Conservation (phyloP, 2,329 filamentous ascomycete species). For the Akanthomyces muscarius region DNA sequence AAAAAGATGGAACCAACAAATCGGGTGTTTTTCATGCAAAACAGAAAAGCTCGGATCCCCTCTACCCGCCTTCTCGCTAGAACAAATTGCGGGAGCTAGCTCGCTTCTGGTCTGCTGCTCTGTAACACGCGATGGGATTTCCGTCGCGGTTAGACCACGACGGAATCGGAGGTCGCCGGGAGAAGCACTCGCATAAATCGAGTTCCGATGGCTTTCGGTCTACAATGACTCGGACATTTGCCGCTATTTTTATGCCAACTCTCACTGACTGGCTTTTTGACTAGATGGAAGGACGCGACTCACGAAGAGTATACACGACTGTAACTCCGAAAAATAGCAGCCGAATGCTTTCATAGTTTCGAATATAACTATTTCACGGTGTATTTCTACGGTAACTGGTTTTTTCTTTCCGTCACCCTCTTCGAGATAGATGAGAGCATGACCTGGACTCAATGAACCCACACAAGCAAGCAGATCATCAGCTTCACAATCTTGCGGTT, state of each 20-base stretch:
- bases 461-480: not conserved
- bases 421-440: not conserved
- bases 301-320: not conserved
- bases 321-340: not conserved
- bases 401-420: no score
- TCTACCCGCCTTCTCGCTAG: not conserved
- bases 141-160: not conserved
- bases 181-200: not conserved
- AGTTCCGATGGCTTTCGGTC: not conserved
- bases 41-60: not conserved
- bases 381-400: no score
- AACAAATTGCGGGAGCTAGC: not conserved
- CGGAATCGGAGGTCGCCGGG: not conserved
- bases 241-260: not conserved
- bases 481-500: not conserved
- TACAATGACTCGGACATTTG: not conserved
- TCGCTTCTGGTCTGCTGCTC: not conserved
- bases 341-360: no score
- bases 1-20: not conserved
- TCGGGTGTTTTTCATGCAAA: not conserved
- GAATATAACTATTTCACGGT: no score
- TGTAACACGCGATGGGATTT: not conserved
- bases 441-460: not conserved
- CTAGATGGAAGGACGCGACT: not conserved
- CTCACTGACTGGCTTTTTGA: not conserved